A percentile compares a stretch with the other conserved stretches of the same genome.
phyloP scores from a whole-genome alignment of 257 asterid species.

The Verbena officinalis region DNA sequence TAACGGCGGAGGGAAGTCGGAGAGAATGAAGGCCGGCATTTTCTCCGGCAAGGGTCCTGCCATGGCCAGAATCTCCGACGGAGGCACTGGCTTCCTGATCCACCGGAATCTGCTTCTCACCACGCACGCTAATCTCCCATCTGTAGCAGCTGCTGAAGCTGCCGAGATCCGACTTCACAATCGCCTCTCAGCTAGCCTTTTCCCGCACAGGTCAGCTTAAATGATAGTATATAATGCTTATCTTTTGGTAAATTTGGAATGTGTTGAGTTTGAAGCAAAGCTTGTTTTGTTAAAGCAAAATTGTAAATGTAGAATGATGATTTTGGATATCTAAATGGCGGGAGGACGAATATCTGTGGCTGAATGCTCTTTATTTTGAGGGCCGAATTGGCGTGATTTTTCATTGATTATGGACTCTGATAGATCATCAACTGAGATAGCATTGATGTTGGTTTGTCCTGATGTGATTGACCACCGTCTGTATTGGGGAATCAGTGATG shows the following conservation, averaged over 20 bases:
- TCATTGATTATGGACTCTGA: conserved; percentile 14
- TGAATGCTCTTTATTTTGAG: no score
- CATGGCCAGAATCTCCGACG: conserved; percentile 63
- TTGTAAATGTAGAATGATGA: neutral
- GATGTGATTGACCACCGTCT: neutral
- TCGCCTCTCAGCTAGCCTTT: conserved; percentile 71
- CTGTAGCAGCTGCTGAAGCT: conserved; percentile 81
- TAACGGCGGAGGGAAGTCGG: conserved; percentile 94
- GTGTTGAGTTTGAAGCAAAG: neutral
- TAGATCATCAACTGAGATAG: neutral
- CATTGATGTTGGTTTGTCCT: neutral
- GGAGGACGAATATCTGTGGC: no score
- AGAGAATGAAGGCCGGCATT: conserved; percentile 78
- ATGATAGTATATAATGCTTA: neutral
- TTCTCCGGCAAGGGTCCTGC: conserved; percentile 79
- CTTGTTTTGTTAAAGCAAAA: neutral
- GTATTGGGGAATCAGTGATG: neutral
- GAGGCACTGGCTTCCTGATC: conserved; percentile 89
- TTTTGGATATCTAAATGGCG: neutral
- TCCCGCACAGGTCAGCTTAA: conserved; percentile 78
- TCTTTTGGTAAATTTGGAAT: neutral
- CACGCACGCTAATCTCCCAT: conserved; percentile 80
- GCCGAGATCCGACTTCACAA: conserved; percentile 93
- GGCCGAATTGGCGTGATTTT: neutral
- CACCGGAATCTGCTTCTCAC: conserved; percentile 95